phyloP scores from a whole-genome alignment of 1,284 basidiomycete genomes.

The Boletus sp. region DNA sequence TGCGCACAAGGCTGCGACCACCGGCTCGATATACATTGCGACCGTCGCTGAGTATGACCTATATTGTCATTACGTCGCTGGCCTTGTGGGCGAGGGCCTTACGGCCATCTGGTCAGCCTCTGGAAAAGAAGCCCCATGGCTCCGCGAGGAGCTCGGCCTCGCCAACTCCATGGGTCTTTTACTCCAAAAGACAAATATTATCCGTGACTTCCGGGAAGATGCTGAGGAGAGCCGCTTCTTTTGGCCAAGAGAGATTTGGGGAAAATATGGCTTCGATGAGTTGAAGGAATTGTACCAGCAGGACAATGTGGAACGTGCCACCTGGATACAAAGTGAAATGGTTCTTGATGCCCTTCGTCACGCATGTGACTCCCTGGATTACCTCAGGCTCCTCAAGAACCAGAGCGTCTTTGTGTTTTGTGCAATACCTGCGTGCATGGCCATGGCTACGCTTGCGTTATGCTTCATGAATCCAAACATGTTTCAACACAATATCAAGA shows the following conservation, averaged over 20 bases:
- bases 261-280: conserved; percentile 66
- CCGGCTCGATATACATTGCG: conserved; percentile 65
- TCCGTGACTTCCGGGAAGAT: conserved; percentile 94
- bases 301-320: conserved; percentile 57
- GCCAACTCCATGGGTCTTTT: conserved; percentile 96
- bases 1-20: conserved; percentile 75
- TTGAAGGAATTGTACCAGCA: conserved; percentile 59
- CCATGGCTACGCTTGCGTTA: conserved; percentile 87
- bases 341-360: conserved; percentile 87
- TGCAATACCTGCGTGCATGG: conserved; percentile 94
- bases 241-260: conserved; percentile 96
- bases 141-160: conserved; percentile 81
- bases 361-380: conserved; percentile 84
- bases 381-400: conserved; percentile 82
- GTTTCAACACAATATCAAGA: conserved; percentile 91
- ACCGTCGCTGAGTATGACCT: conserved; percentile 87
- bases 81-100: conserved; percentile 95
- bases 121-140: conserved; percentile 75
- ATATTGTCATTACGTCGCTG: conserved; percentile 99
- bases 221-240: conserved; percentile 83
- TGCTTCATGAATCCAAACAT: conserved; percentile 95
- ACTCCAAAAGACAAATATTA: conserved; percentile 98
- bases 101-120: conserved; percentile 89
- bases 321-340: conserved; percentile 86
- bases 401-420: conserved; percentile 97